These are phyloP conservation scores for Verticillium longisporum DNA, from an alignment of 2,329 filamentous ascomycete genomes.

Conservation along the genomic window DNA sequence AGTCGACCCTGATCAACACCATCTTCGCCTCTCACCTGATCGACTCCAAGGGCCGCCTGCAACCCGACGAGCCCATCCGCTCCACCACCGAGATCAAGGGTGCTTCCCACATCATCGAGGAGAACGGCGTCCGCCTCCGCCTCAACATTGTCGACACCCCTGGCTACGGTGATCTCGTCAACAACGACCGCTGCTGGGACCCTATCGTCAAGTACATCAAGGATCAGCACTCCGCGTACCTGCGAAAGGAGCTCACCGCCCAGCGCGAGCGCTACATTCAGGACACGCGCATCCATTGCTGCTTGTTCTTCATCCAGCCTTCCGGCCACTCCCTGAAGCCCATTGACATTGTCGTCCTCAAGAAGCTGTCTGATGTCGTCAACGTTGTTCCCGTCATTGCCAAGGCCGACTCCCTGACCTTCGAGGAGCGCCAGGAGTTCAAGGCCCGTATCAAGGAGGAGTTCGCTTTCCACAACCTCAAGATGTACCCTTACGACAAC, in stretches of 20 bases:
- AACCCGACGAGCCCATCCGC: conserved; percentile 87
- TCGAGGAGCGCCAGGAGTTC: conserved; percentile 93
- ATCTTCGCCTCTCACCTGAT: conserved; percentile 99
- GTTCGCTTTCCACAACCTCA: conserved; percentile 98
- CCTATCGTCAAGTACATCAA: conserved; percentile 99
- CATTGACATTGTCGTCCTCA: conserved; percentile 98
- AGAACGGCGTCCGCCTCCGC: conserved; percentile 94
- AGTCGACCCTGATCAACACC: conserved; percentile 99
- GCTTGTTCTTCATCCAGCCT: conserved; percentile 98
- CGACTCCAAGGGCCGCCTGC: conserved; percentile 93
- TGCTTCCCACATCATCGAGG: conserved; percentile 97
- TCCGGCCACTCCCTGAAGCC: conserved; percentile 98
- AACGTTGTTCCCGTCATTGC: conserved; percentile 98
- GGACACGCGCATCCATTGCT: conserved; percentile 98
- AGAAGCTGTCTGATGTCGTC: conserved; percentile 99
- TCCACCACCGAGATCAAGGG: conserved; percentile 97
- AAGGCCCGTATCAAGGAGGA: conserved; percentile 99
- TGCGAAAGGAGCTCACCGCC: conserved; percentile 97
- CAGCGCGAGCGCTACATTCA: conserved; percentile 99
- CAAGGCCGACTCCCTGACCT: conserved; percentile 92
- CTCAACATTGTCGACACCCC: conserved; percentile 99
- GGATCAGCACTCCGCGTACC: conserved; percentile 98
- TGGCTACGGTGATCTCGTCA: conserved; percentile 96
- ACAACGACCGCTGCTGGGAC: conserved; percentile 99
- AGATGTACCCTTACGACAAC: conserved; percentile 99